Base-by-base conservation (phyloP, 345 rosid genomes). In the Boechera retrofracta region DNA sequence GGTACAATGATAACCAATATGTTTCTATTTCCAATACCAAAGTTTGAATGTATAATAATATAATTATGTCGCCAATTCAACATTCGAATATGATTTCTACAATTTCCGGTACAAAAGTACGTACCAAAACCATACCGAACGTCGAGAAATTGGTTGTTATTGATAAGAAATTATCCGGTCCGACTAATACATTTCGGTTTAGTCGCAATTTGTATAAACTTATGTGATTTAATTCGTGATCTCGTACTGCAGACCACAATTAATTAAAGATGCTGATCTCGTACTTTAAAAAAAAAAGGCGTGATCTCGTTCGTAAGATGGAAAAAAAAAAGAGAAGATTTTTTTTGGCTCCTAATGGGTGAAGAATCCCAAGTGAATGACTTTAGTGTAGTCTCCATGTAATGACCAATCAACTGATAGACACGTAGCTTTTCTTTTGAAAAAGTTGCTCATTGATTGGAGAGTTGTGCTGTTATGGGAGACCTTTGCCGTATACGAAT, bases 401-500 rank as follows among this genome's bases (percentile, higher is more conserved):
- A 38, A 0, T 0, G 0, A 58, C 60, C 74, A 39, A 75, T 39
- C 2, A 31, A 1, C 9, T 1, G 0, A 0, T 5, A 4, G 5
- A 68, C 62, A 60, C 74, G 74, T 59, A 55, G 29, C 10, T 3
- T 18, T 6, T 32, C 15, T 6, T 8, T 62, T 45, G 1, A 15
- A 38, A 42, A 73, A 32, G 47, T 29, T 31, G 8, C 2, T 45
- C 38, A 38, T 39, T 29, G 2, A 4, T 35, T 21, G 5, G 29
- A 74, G 49, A 45, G 52, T 28, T 49, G 52, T 67, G 67, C 41
- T 48, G 73, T 75, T n/a, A 7, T 9, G 60, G 68, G 5, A 75
- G 31, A 64, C 42, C 52, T 47, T 56, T 65, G 65, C 71, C 57
- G 71, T 64, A 74, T 7, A 32, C 9, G 78, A 67, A 66, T 56